phyloP scores from a whole-genome alignment of 106 monocot genomes.

The Dendrobium catenatum region DNA sequence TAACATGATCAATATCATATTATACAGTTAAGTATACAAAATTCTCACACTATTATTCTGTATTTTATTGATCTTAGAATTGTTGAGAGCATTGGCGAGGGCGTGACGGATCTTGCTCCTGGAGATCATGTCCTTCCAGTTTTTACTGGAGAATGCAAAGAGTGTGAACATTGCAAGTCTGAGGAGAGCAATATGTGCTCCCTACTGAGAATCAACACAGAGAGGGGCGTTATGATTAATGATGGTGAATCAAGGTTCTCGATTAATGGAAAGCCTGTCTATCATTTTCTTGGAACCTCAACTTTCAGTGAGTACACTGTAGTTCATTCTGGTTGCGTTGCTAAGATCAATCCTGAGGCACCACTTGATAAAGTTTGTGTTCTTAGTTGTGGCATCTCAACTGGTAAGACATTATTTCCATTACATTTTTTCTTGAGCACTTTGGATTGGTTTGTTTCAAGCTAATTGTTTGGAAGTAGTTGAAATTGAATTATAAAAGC shows the following conservation, averaged over 20 bases:
- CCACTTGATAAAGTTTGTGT: conserved; percentile 72
- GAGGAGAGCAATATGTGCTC: conserved; percentile 64
- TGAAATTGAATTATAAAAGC: too few species aligned
- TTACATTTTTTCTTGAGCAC: neutral
- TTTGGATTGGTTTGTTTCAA: neutral
- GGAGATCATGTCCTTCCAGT: conserved; percentile 73
- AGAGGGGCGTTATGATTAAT: conserved; percentile 49
- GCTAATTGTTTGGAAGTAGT: neutral
- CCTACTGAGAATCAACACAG: conserved; percentile 54
- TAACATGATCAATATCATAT: neutral
- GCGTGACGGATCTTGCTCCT: conserved; percentile 58
- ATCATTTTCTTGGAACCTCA: conserved; percentile 58
- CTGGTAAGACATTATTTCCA: conserved; percentile 25
- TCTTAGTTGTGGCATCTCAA: conserved; percentile 63
- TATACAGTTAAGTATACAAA: neutral
- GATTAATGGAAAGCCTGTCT: conserved; percentile 59
- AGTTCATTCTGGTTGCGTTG: conserved; percentile 43
- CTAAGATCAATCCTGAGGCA: conserved; percentile 58
- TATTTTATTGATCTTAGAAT: conserved; percentile 17
- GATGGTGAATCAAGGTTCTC: conserved; percentile 56
- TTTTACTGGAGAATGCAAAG: conserved; percentile 61
- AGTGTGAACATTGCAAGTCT: conserved; percentile 49
- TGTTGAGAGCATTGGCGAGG: conserved; percentile 78
- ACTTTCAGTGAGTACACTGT: conserved; percentile 78
- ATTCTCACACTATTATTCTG: too few species aligned